These are phyloP conservation scores for Arthrobotrys iridis DNA, from an alignment of 2,329 filamentous ascomycete species.

Conservation along the genomic window DNA sequence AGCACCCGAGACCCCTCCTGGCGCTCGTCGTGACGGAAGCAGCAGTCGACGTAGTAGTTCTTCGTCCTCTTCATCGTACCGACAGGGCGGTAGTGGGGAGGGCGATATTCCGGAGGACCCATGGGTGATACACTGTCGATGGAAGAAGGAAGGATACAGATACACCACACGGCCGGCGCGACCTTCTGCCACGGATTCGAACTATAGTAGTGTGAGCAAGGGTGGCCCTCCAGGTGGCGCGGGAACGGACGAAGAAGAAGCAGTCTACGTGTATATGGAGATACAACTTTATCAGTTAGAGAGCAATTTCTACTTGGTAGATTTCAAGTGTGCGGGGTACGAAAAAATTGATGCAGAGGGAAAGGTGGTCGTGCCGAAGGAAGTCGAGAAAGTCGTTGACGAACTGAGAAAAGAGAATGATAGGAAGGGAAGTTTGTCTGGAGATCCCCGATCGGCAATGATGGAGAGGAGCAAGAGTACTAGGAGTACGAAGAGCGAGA, in stretches of 20 bases:
- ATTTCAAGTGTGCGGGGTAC: slow-evolving; percentile 98
- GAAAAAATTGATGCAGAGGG: slow-evolving; percentile 74
- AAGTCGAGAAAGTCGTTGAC: slow-evolving; percentile 41
- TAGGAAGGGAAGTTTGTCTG: slow-evolving; percentile 9
- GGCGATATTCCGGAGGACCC: slow-evolving; percentile 57
- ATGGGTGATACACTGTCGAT: slow-evolving; percentile 58
- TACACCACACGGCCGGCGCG: slow-evolving; percentile 58
- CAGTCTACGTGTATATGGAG: slow-evolving; percentile 91
- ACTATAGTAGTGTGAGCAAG: slow-evolving; percentile 56
- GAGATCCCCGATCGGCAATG: slow-evolving; percentile 37
- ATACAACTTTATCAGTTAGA: slow-evolving; percentile 98
- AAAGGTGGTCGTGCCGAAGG: slow-evolving; percentile 55
- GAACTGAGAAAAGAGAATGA: slow-evolving; percentile 39
- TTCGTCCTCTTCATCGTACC: slow-evolving; percentile 57
- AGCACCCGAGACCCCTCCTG: slow-evolving; percentile 61
- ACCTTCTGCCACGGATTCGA: slow-evolving; percentile 59
- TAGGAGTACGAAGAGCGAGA: slow-evolving; percentile 64
- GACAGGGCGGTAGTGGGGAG: slow-evolving; percentile 61
- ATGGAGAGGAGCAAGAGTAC: slow-evolving; percentile 59
- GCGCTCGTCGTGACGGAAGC: slow-evolving; percentile 45
- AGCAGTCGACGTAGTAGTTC: slow-evolving; percentile 49
- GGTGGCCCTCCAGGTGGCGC: slow-evolving; percentile 60
- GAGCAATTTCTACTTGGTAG: slow-evolving; percentile 89
- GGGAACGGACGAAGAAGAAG: slow-evolving; percentile 68
- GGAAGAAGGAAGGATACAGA: slow-evolving; percentile 58